Base-by-base conservation (phyloP, 176 grass and related monocot genomes). In the Guadua angustifolia region DNA sequence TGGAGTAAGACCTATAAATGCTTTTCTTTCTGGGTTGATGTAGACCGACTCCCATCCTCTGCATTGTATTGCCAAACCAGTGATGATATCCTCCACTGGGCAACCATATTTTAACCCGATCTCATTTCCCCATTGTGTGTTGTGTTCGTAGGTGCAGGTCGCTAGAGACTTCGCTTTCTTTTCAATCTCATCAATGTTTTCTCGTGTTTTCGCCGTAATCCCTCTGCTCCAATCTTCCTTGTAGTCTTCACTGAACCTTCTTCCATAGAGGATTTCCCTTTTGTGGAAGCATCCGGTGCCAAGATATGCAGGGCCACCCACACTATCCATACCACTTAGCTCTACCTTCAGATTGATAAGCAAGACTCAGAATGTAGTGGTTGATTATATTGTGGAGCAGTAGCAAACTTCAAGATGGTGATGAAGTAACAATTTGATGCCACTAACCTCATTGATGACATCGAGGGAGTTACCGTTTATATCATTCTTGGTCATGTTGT, bases 221-320 rank as follows among this genome's bases (percentile, higher is more conserved):
- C 74, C 75, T 80, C 19, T 12, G 18, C 81, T 69, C 83, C 83
- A 79, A 19, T 92, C 52, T 46, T 61, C 65, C 44, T 81, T 84
- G 19, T 58, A 75, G 74, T 73, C 78, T 77, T 83, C 59, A 44
- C 60, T 73, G 18, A 84, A 87, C 19, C 69, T 81, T 55, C 68
- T 81, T 26, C 91, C 87, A 17, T 82, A 79, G 21, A 92, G 81
- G 60, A 43, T 64, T 24, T 86, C 83, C 73, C 90, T 86, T 76
- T 79, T 89, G 55, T 92, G 90, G 55, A 87, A 92, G 74, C 91
- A 89, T 53, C 87, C 91, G 9, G 84, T 72, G 77, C 87, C 87
- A 35, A 87, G 44, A 71, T 89, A 92, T 6, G 59, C 3, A 66
- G 84, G 68, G 17, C 90, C 90, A 47, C 90, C 90, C 56, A 82